Evolutionary conservation across 306 rosid species (phyloP), one percentile per base, ranked within the genome.

Genomic region (Herpetospermum pedunculosum): DNA sequence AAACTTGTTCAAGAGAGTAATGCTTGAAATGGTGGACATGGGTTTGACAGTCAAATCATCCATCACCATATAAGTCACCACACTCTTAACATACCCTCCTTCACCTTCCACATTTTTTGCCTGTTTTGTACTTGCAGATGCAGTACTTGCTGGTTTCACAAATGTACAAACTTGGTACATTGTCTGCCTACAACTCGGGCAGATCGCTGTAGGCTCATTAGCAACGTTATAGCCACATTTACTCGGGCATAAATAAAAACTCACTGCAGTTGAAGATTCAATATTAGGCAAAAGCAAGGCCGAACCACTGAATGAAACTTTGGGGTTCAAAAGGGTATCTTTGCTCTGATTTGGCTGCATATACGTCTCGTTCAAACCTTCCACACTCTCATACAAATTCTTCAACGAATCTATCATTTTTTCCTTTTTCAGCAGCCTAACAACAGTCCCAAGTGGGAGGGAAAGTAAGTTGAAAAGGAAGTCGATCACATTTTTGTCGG

Each of bases 31-130:
- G 14, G 80, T 70, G 2, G 85, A 81, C 82, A 79, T 63, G 0
- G 88, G 85, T 28, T 70, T 69, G 44, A 81, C 84, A 4, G 15
- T 81, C 30, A 84, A 50, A 28, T 84, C 64, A 69, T 84, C 84
- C 77, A 59, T 76, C 4, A 84, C 72, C 85, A 81, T 76, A 35
- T 80, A 83, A 0, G 81, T 81, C 1, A 78, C 84, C 8, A 44
- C 9, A 7, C 68, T 83, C 48, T 58, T 81, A 41, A 84, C 87
- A 35, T 25, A 83, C 11, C 84, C 82, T 21, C 8, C 8, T 8
- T 40, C 70, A 30, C 9, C 80, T 26, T 55, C 34, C 16, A 1
- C n/a, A 55, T n/a, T 49, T 5, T 8, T 19, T 52, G 28, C 1
- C 58, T 52, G 13, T 5, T 50, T 2, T 32, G 35, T 32, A 32